phyloP scores from a whole-genome alignment of 2,329 filamentous ascomycete genomes.

The Aspergillus persii region DNA sequence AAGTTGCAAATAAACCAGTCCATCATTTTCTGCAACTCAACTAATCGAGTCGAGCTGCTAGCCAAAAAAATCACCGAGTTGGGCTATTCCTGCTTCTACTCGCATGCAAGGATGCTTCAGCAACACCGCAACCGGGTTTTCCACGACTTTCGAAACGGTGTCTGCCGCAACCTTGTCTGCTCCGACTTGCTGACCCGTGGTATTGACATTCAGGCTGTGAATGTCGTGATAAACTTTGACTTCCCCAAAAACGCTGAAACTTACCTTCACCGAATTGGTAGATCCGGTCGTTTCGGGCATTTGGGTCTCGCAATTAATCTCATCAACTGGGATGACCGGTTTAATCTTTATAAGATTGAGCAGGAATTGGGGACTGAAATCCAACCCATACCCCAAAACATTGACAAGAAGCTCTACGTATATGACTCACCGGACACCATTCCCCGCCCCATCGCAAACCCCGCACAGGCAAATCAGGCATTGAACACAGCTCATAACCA shows the following conservation, averaged over 20 bases:
- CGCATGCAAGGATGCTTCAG: constrained; percentile 96
- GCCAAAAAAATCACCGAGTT: constrained; percentile 99
- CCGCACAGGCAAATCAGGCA: constrained; percentile 35
- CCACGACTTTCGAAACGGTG: constrained; percentile 97
- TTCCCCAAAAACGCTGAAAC: constrained; percentile 99
- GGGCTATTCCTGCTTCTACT: constrained; percentile 99
- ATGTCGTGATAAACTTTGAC: constrained; percentile 99
- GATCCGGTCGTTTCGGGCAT: constrained; percentile 95
- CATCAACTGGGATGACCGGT: constrained; percentile 99
- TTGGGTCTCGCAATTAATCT: constrained; percentile 96
- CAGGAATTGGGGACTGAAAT: constrained; percentile 97
- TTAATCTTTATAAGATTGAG: constrained; percentile 98
- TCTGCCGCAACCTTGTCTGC: constrained; percentile 96
- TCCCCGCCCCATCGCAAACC: constrained; percentile 71
- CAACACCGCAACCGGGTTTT: constrained; percentile 97
- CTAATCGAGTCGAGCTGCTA: constrained; percentile 92
- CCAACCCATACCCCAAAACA: constrained; percentile 86
- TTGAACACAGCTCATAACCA: constrained; percentile 18
- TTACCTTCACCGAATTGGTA: constrained; percentile 96
- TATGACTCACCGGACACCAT: constrained; percentile 96
- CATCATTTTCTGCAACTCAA: constrained; percentile 99
- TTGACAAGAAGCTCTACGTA: constrained; percentile 97
- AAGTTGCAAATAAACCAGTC: constrained; percentile 99
- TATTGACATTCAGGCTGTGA: constrained; percentile 99
- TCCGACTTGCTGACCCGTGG: constrained; percentile 96